Evolutionary conservation across 768 basidiomycete species (phyloP), one percentile per base, ranked within the genome.

Genomic region (Phlebiopsis gigantea): DNA sequence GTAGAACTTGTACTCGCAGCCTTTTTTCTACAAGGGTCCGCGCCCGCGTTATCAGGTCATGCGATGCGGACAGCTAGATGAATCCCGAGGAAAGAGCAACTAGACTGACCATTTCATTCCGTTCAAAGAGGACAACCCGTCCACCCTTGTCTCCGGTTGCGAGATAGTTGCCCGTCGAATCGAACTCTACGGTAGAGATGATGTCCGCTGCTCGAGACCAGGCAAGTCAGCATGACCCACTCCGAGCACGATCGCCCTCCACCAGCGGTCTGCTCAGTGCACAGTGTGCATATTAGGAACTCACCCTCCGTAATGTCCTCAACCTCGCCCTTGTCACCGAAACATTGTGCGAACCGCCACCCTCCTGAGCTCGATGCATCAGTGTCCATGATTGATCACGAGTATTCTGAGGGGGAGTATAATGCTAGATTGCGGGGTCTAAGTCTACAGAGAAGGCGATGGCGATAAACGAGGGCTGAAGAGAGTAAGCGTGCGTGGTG

Each of bases 1-100:
- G 73, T 98, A 98, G 75, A 99, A 99, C 74, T 98, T 98, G 85
- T 99, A 99, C 77, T 99, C 97, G 78, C 97, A 99, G 62, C 94
- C 93, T 72, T 97, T 98, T 90, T 99, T 98, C 93, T 97, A 68
- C 10, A 42, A 39, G 8, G 25, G 6, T 28, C 25, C 49, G 28
- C 39, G 54, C 19, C 25, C 46, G 53, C 17, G 50, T 51, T 51
- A 48, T 48, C 14, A 54, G 53, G 50, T 22, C n/a, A 25, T 55
- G 17, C 24, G 46, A 63, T 55, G 39, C 56, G 22, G 50, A 21
- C 34, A 24, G 31, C 39, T 25, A 51, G 50, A 3, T 21, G 50
- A 8, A 12, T 41, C 56, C 21, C 21, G 46, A 45, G 41, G 30
- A 45, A 45, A 43, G 39, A 55, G 42, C 12, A 43, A 45, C 46